Evolutionary conservation across 768 basidiomycete species (phyloP).

Genomic region (Suillus weaverae): DNA sequence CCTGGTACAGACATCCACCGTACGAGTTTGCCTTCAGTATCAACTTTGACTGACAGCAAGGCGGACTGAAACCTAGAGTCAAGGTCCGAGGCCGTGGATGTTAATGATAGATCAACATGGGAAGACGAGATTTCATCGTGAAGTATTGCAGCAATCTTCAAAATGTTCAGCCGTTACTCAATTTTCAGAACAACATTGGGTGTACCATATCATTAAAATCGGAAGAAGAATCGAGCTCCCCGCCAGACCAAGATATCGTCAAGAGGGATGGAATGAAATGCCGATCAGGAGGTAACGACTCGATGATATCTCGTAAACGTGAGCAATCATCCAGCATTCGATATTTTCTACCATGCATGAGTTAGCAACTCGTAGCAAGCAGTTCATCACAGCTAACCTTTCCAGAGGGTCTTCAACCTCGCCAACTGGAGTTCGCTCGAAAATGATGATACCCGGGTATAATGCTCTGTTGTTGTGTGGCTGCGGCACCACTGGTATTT

Average conservation of each 20-base stretch:
- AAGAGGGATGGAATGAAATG: conserved; percentile 65
- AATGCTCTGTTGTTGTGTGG: conserved; percentile 18
- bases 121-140: conserved; percentile 42
- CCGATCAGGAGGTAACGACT: conserved; percentile 50
- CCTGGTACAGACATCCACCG: conserved; percentile 47
- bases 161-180: conserved; percentile 9
- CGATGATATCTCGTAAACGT: conserved; percentile 64
- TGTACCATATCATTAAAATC: conserved; percentile 67
- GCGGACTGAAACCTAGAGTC: conserved; percentile 53
- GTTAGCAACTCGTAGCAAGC: conserved; percentile 4
- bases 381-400: conserved; percentile 43
- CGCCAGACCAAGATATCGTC: conserved; percentile 59
- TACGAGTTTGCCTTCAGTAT: conserved; percentile 58
- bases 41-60: conserved; percentile 46
- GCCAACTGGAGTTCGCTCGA: conserved; percentile 70
- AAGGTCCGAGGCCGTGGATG: conserved; percentile 52
- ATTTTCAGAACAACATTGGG: conserved; percentile 5
- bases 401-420: conserved; percentile 66
- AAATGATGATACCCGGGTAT: conserved; percentile 70
- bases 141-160: conserved; percentile 51
- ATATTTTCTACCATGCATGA: conserved; percentile 52
- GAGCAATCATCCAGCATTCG: conserved; percentile 71
- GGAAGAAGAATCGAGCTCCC: conserved; percentile 35
- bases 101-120: conserved; percentile 48
- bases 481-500: conserved; percentile 48